Percentiles rank a stretch among this genome's conserved stretches.
These are phyloP conservation scores for Erythrophleum fordii DNA, from an alignment of 306 rosid genomes.

Conservation along the genomic window DNA sequence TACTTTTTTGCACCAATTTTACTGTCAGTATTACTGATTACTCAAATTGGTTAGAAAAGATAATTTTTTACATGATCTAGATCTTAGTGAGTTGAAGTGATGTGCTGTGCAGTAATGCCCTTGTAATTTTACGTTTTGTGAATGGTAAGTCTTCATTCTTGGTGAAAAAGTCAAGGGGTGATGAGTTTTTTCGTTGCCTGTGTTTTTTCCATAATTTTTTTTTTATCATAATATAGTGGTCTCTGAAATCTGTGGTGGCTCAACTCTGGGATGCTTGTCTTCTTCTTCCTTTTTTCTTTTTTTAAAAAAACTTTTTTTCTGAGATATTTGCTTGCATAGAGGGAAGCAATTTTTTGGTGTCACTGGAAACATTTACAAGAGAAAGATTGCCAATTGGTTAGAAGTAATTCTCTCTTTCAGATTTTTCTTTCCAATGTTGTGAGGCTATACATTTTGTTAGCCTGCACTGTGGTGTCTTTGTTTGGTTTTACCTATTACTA, in stretches of 20 bases:
- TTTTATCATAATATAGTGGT: neutral
- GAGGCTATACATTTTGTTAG: neutral
- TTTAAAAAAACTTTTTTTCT: neutral
- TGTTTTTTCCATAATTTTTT: neutral
- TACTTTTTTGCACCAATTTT: slow-evolving; percentile 20
- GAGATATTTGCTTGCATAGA: neutral
- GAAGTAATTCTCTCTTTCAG: neutral
- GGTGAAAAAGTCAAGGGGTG: neutral
- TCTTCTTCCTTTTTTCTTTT: neutral
- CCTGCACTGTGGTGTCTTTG: neutral
- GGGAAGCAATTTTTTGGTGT: neutral
- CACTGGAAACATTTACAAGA: neutral
- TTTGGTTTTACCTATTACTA: neutral
- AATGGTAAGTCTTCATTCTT: slow-evolving; percentile 22
- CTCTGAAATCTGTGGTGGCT: neutral
- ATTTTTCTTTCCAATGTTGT: neutral
- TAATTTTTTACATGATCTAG: neutral
- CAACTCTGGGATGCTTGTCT: neutral
- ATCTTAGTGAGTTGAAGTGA: slow-evolving; percentile 18
- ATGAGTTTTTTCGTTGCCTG: neutral
- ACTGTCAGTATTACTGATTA: slow-evolving; percentile 27
- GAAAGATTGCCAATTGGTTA: neutral
- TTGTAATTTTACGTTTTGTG: slow-evolving; percentile 1
- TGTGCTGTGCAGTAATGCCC: neutral
- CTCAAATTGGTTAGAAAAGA: slow-evolving; percentile 24